These are phyloP conservation scores for Botryosphaeria dothidea DNA, from an alignment of 2,329 filamentous ascomycete genomes.

Conservation along the genomic window DNA sequence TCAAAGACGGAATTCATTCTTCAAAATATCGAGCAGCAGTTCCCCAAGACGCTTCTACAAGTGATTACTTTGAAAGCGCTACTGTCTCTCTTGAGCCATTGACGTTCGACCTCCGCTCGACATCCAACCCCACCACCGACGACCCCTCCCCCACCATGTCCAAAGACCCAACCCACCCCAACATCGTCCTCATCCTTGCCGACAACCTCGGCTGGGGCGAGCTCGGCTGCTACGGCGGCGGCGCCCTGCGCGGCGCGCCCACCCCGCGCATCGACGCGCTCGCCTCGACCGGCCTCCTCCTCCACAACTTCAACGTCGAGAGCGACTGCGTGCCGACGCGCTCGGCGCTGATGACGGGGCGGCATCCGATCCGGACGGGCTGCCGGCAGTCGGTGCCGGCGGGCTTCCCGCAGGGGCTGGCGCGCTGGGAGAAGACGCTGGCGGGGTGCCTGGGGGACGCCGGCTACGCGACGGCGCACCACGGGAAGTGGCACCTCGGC, in stretches of 20 bases:
- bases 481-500: constrained; percentile 41
- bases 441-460: background rate
- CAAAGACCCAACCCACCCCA: no score
- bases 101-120: no score
- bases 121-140: no score
- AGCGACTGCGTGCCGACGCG: background rate
- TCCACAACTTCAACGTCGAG: constrained; percentile 8
- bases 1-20: no score
- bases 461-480: constrained; percentile 22
- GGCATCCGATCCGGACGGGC: background rate
- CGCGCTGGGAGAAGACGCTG: background rate
- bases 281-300: background rate
- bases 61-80: no score
- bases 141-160: no score
- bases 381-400: background rate
- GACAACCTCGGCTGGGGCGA: background rate
- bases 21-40: no score
- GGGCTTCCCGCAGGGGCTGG: background rate
- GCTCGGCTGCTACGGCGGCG: background rate
- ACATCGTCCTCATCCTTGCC: no score
- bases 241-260: background rate
- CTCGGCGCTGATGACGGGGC: background rate
- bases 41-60: no score
- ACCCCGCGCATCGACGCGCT: background rate
- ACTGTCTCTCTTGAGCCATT: no score